Percentiles rank a stretch among this genome's conserved stretches.
Conservation (phyloP, 73 alveolate genomes). For the Paraurostyla sp. region DNA sequence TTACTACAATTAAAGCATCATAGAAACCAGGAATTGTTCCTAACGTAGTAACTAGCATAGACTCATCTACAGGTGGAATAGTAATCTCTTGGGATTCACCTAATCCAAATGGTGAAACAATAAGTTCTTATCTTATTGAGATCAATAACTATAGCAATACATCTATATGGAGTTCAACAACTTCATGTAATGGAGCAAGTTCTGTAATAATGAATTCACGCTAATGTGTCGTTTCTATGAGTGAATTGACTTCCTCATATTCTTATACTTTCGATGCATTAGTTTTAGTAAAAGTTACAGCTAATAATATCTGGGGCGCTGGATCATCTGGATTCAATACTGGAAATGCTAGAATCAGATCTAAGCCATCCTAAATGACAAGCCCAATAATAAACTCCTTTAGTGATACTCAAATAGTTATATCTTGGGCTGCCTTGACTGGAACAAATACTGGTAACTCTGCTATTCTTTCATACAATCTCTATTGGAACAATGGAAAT, state of each 20-base stretch:
- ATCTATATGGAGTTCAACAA: constrained; percentile 14
- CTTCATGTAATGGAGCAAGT: constrained; percentile 53
- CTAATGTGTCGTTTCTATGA: background rate
- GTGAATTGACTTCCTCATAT: background rate
- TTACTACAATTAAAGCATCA: constrained; percentile 27
- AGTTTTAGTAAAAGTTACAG: constrained; percentile 7
- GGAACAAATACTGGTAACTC: constrained; percentile 16
- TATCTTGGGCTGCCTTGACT: constrained; percentile 13
- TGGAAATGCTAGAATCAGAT: background rate
- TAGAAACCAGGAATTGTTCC: background rate
- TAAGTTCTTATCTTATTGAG: constrained; percentile 4
- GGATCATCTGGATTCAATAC: background rate
- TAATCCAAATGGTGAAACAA: constrained; percentile 5
- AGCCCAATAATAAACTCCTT: background rate
- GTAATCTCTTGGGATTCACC: constrained; percentile 57
- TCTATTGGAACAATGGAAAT: constrained; percentile 26
- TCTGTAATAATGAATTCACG: background rate
- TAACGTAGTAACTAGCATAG: background rate
- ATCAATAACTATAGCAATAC: background rate
- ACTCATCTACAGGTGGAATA: constrained; percentile 31
- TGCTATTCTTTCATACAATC: constrained; percentile 9
- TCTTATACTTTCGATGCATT: constrained; percentile 2
- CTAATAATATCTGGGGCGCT: background rate
- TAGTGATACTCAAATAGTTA: background rate
- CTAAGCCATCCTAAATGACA: background rate